Percentiles rank a stretch among this genome's conserved stretches.
Conservation (phyloP, 2,329 filamentous ascomycete species). For the Colletotrichum brevisporum region DNA sequence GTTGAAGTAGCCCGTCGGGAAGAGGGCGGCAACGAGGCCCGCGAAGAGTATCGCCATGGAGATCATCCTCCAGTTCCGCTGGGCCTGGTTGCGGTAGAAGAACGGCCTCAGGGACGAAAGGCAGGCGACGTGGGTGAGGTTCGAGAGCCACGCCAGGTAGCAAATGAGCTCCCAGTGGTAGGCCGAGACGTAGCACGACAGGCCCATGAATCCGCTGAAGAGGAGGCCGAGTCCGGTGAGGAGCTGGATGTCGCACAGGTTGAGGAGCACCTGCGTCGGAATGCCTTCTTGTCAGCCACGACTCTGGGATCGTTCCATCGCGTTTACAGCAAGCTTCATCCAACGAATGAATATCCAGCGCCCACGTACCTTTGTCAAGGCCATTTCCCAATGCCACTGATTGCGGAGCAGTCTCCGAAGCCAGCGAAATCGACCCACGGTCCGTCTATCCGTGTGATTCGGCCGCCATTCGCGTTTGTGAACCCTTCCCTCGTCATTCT, state of each 20-base stretch:
- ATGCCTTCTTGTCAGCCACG: too few species aligned
- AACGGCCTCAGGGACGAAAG: neutral
- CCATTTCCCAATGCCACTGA: neutral
- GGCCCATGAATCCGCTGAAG: slow-evolving; percentile 38
- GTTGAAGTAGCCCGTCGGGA: neutral
- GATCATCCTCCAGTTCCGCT: neutral
- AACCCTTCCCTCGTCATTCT: neutral
- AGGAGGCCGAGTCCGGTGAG: slow-evolving; percentile 50
- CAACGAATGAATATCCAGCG: too few species aligned
- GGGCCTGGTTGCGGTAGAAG: neutral
- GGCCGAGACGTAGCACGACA: slow-evolving; percentile 37
- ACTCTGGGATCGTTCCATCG: too few species aligned
- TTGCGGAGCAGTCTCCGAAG: neutral
- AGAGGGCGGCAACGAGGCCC: neutral
- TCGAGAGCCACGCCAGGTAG: slow-evolving; percentile 51
- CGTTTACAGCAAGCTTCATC: too few species aligned
- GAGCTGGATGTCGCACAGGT: slow-evolving; percentile 46
- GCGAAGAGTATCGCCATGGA: neutral
- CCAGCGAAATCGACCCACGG: neutral
- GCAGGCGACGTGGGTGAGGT: slow-evolving; percentile 46
- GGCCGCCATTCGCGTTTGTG: neutral
- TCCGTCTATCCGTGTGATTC: neutral
- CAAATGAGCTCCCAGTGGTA: slow-evolving; percentile 50
- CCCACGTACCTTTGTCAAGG: neutral
- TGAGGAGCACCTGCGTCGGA: neutral